Base-by-base conservation (phyloP, 2,329 filamentous ascomycete species). In the Emergomyces africanus region DNA sequence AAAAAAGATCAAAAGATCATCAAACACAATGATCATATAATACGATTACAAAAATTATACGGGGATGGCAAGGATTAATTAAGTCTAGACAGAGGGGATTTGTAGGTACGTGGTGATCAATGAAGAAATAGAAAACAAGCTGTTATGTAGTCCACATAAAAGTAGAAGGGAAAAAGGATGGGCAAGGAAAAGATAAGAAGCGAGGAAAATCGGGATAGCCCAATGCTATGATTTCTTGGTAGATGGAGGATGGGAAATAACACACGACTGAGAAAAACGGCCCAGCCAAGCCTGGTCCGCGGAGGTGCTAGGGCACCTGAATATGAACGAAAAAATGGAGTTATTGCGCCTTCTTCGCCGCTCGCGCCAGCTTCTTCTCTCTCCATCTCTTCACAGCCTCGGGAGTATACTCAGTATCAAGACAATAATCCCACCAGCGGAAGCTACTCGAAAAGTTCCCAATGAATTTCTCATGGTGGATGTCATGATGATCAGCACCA, bases 401-500 rank as follows among this genome's bases (percentile, higher is more conserved):
- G 42, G 89, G 83, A 57, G 89, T 90, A 64, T 89, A 89, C 81
- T 99, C 92, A 62, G 94, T 99, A 75, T 96, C 91, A 66, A 97
- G 81, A 67, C 86, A 74, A 74, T 88, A 95, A 78, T 99, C 94
- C 94, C 94, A 99, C 94, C 94, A 99, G 74, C 92, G 84, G 84
- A 99, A 99, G 80, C 89, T 95, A 71, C 90, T 96, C 57, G 92
- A 81, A 74, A 97, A 99, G 80, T 99, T 99, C 68, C 94, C 94
- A 64, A 99, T 90, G 78, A 99, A 99, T 72, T 90, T 90, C 80
- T 99, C 94, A 78, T 99, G 94, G 78, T 99, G 94, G 50, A 90
- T 79, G 70, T 99, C 94, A 78, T 99, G 94, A 78, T 97, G 92
- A 68, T 95, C 86, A 59, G 94, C 94, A 63, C 94, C 94, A 59